Evolutionary conservation across 495 filamentous ascomycete species (phyloP).

Genomic region (Eremomyces bilateralis): DNA sequence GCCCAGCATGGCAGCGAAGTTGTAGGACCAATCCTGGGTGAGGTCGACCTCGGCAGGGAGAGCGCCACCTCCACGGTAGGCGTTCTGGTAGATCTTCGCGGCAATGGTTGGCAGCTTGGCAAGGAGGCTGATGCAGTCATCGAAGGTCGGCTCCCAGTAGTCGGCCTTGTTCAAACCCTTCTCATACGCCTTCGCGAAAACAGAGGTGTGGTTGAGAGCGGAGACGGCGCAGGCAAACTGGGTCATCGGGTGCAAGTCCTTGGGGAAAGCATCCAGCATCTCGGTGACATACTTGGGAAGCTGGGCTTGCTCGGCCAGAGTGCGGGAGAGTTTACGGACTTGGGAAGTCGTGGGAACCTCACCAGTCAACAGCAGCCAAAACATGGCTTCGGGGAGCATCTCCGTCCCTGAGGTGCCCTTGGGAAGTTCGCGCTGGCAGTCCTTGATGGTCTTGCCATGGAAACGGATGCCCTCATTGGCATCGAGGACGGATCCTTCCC

Average conservation of each 20-base stretch:
- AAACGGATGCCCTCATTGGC: conserved; percentile 95
- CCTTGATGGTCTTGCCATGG: conserved; percentile 93
- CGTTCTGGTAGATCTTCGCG: conserved; percentile 89
- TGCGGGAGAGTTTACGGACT: conserved; percentile 57
- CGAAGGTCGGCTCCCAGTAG: conserved; percentile 97
- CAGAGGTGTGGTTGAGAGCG: conserved; percentile 74
- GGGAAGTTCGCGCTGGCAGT: conserved; percentile 82
- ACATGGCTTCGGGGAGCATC: conserved; percentile 98
- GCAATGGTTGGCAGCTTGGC: conserved; percentile 94
- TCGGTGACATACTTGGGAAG: conserved; percentile 70
- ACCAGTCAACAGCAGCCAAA: conserved; percentile 93
- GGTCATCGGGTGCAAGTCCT: conserved; percentile 87
- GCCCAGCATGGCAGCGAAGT: conserved; percentile 91
- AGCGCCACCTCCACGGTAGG: conserved; percentile 52
- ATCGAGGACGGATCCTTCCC: conserved; percentile 96
- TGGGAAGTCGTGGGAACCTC: conserved; percentile 68
- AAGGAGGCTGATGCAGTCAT: conserved; percentile 81
- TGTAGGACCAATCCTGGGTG: conserved; percentile 90
- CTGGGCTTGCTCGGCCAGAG: conserved; percentile 66
- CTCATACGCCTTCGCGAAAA: conserved; percentile 85
- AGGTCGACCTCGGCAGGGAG: conserved; percentile 58
- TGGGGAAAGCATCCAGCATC: conserved; percentile 80
- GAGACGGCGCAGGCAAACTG: conserved; percentile 90
- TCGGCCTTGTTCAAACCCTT: conserved; percentile 76
- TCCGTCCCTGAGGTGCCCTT: conserved; percentile 89